These are phyloP conservation scores for Ligustrum vulgare DNA, from an alignment of 257 asterid genomes.

Conservation along the genomic window DNA sequence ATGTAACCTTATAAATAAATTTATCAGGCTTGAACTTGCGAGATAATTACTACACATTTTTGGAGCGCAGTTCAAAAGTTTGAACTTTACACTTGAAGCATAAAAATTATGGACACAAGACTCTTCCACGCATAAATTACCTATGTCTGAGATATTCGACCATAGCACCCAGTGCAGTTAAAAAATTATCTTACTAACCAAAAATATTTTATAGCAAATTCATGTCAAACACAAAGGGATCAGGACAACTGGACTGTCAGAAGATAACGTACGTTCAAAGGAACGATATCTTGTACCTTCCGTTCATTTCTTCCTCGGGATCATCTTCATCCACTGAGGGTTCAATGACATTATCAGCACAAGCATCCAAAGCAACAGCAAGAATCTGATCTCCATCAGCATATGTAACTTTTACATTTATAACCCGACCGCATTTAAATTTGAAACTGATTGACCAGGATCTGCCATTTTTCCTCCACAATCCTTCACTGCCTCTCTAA, in stretches of 20 bases:
- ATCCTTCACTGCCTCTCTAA: slow-evolving; percentile 75
- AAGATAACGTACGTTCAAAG: not conserved
- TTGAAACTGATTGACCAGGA: slow-evolving; percentile 91
- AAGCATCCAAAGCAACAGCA: slow-evolving; percentile 80
- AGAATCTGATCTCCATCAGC: slow-evolving; percentile 70
- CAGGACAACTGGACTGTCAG: not conserved
- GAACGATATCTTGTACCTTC: slow-evolving; percentile 44
- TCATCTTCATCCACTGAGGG: slow-evolving; percentile 64
- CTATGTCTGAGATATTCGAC: not conserved
- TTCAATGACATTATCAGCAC: slow-evolving; percentile 87
- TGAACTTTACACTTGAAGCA: not conserved
- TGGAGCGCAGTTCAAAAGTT: too few species aligned
- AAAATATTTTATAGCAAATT: not conserved
- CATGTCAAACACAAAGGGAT: not conserved
- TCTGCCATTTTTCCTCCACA: slow-evolving; percentile 92
- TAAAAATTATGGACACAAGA: not conserved
- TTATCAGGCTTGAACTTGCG: not conserved
- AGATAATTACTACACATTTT: not conserved
- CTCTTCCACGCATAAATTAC: not conserved
- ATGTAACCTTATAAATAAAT: not conserved
- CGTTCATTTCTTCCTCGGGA: slow-evolving; percentile 59
- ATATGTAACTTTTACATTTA: slow-evolving; percentile 59
- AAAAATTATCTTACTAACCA: not conserved
- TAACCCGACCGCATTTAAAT: slow-evolving; percentile 78
- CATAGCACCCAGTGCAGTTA: not conserved